Percentiles rank a stretch among this genome's conserved stretches.
phyloP scores from a whole-genome alignment of 2,329 filamentous ascomycete genomes.

The Spiromastix sp. region DNA sequence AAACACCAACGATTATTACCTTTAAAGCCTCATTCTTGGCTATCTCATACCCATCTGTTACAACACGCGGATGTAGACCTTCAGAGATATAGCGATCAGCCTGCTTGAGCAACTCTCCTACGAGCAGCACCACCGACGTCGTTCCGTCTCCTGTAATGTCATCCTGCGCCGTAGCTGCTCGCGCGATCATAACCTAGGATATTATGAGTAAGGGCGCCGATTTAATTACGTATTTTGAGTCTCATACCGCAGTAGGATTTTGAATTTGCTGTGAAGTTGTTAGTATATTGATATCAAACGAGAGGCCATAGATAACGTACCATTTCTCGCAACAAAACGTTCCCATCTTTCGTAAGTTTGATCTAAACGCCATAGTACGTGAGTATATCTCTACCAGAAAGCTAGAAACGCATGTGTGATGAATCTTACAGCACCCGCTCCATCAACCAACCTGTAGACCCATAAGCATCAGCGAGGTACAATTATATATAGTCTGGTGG shows the following conservation, averaged over 20 bases:
- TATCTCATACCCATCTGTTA: conserved; percentile 95
- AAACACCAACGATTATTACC: conserved; percentile 35
- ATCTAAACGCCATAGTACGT: conserved; percentile 48
- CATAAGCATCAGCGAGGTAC: conserved; percentile 17
- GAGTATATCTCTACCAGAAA: conserved; percentile 16
- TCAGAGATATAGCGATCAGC: conserved; percentile 92
- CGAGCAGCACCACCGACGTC: conserved; percentile 87
- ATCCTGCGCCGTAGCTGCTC: conserved; percentile 90
- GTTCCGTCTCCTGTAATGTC: conserved; percentile 98
- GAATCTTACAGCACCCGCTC: conserved; percentile 45
- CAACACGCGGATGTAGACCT: conserved; percentile 90
- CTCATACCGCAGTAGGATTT: conserved; percentile 80
- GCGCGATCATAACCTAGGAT: conserved; percentile 53
- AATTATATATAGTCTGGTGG: conserved; percentile 30
- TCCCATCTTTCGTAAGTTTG: conserved; percentile 98
- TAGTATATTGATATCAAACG: conserved; percentile 2
- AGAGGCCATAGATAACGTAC: conserved; percentile 26
- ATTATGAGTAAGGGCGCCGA: too few relatives aligned
- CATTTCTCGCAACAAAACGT: conserved; percentile 65
- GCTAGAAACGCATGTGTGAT: conserved; percentile 3
- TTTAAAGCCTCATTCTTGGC: conserved; percentile 88
- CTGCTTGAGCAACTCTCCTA: conserved; percentile 96
- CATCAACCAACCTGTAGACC: conserved; percentile 47
- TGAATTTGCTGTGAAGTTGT: conserved; percentile 65
- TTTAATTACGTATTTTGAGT: too few relatives aligned